These are phyloP conservation scores for Colletotrichum neosansevieriae DNA, from an alignment of 2,329 filamentous ascomycete species.

Conservation along the genomic window DNA sequence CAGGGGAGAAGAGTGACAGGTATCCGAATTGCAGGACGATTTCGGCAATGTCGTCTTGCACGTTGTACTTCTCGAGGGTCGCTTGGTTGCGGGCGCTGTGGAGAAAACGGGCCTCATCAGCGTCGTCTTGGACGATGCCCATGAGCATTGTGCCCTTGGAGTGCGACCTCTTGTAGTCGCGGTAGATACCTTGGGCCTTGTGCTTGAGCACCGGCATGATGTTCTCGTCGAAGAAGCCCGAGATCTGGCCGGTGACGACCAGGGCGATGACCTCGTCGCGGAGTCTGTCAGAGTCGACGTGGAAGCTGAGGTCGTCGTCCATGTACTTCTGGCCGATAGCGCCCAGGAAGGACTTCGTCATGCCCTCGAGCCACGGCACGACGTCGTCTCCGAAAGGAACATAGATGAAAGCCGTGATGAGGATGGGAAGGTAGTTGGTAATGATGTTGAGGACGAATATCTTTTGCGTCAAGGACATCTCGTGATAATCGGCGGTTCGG, in stretches of 20 bases:
- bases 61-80: constrained; percentile 76
- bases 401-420: constrained; percentile 83
- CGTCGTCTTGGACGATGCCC: constrained; percentile 64
- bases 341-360: constrained; percentile 62
- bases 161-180: constrained; percentile 51
- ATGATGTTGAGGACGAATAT: constrained; percentile 84
- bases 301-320: constrained; percentile 63
- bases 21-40: constrained; percentile 82
- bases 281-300: constrained; percentile 74
- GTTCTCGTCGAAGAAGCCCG: constrained; percentile 79
- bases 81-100: constrained; percentile 74
- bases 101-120: constrained; percentile 74
- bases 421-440: constrained; percentile 81
- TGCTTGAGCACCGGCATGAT: constrained; percentile 77
- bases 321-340: constrained; percentile 62
- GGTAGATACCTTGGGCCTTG: constrained; percentile 61
- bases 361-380: constrained; percentile 74
- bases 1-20: constrained; percentile 77
- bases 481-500: constrained; percentile 75
- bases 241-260: constrained; percentile 78
- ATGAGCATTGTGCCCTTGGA: constrained; percentile 59
- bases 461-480: constrained; percentile 78
- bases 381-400: constrained; percentile 78
- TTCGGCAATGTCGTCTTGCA: constrained; percentile 79
- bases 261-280: constrained; percentile 82